phyloP scores from a whole-genome alignment of 2,329 filamentous ascomycete genomes.

The Botrytis galanthina region DNA sequence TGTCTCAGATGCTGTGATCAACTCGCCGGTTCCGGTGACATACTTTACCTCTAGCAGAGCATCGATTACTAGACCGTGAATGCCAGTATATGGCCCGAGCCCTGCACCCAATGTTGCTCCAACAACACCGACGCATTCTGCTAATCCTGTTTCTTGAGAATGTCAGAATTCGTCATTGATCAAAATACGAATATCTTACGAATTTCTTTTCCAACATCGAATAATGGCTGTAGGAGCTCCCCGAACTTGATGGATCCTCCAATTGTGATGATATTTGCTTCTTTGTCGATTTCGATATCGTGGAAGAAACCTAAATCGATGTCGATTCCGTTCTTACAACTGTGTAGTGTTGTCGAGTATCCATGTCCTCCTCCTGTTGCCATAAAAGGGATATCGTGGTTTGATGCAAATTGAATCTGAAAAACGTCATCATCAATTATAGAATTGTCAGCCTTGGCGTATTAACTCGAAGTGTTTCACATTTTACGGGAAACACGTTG shows the following conservation, averaged over 20 bases:
- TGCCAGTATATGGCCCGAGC: not conserved
- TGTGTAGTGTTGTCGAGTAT: conserved; percentile 34
- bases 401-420: not conserved
- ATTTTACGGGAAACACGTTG: not conserved
- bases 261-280: conserved; percentile 26
- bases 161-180: not conserved
- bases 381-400: conserved; percentile 38
- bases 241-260: conserved; percentile 7
- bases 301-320: conserved; percentile 39
- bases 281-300: conserved; percentile 28
- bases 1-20: not conserved
- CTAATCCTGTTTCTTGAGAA: not conserved
- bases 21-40: not conserved
- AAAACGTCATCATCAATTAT: not conserved
- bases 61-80: not conserved
- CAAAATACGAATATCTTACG: not conserved
- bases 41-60: not conserved
- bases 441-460: not conserved
- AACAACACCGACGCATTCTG: not conserved
- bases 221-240: conserved; percentile 5
- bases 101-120: not conserved
- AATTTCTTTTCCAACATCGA: conserved; percentile 6
- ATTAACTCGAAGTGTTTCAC: not conserved
- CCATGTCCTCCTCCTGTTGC: conserved; percentile 41
- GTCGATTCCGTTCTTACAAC: conserved; percentile 35